Evolutionary conservation across 2,329 filamentous ascomycete species (phyloP), one percentile per base, ranked within the genome.

Genomic region (Aspergillus latus): DNA sequence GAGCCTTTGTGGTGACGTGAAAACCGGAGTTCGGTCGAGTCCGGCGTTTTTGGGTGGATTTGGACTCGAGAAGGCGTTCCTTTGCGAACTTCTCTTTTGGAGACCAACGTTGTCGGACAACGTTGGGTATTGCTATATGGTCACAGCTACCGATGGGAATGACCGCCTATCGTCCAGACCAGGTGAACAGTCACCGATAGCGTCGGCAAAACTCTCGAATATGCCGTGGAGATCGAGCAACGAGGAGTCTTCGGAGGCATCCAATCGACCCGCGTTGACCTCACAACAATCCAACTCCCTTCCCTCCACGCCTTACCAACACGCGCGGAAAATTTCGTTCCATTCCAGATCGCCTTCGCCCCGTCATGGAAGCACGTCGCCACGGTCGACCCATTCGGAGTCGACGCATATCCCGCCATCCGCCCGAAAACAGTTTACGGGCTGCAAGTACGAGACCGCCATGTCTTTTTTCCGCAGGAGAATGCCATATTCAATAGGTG

Each of bases 401-500:
- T 89, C 90, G 26, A 92, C 90, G 68, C 86, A 88, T 62, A 82
- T 85, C 32, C 78, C 91, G 58, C 85, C 88, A 1, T 87, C 88
- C 6, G 76, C 89, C 58, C 83, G 86, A 58, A 85, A 86, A 58
- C 80, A 87, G 16, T 85, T 85, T 62, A 79, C 83, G 58, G 82
- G 85, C 66, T 99, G 94, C 78, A 90, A 88, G 69, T 97, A 89
- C 75, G 94, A 99, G 78, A 95, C 90, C 10, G 88, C 88, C 21
- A 85, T 92, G 71, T 87, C 90, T 26, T 87, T 89, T 70, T 88
- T 89, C 49, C 87, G 90, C 66, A 83, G 94, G 72, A 84, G 94
- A 66, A 95, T 99, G 82, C 90, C 91, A 16, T 99, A 99, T 77
- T 92, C 86, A 63, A 82, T 94, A 56, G 92, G 92, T n/a, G 86